phyloP scores from a whole-genome alignment of 140 eudicot genomes.

The Oenanthe javanica region DNA sequence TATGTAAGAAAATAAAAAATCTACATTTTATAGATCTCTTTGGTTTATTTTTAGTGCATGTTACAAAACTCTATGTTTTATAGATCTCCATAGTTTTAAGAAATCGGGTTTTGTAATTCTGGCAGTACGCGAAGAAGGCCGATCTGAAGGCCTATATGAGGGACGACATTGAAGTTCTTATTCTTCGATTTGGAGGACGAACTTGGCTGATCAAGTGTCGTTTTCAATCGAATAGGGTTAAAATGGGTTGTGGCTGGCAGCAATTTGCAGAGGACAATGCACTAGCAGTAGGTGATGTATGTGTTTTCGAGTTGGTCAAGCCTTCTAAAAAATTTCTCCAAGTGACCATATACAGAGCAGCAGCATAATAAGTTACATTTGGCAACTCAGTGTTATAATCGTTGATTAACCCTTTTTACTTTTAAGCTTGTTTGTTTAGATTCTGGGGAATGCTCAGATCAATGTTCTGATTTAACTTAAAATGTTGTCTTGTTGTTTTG shows the following conservation, averaged over 20 bases:
- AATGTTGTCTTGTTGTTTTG: not conserved
- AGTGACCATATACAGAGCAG: slow-evolving; percentile 25
- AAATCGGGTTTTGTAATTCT: not conserved
- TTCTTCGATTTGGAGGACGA: slow-evolving; percentile 12
- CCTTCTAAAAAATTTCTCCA: slow-evolving; percentile 10
- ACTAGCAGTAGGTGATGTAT: slow-evolving; percentile 36
- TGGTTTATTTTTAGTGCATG: not conserved
- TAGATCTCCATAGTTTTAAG: not conserved
- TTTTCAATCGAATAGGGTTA: not conserved
- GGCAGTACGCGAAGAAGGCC: slow-evolving; percentile 16
- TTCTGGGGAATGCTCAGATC: not conserved
- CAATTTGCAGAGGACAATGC: slow-evolving; percentile 34
- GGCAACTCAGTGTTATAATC: not conserved
- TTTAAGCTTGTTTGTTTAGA: not conserved
- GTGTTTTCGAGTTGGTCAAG: slow-evolving; percentile 33
- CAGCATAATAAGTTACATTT: not conserved
- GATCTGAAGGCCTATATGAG: slow-evolving; percentile 7
- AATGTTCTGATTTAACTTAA: not conserved
- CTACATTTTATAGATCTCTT: not conserved
- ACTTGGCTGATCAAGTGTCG: slow-evolving; percentile 1
- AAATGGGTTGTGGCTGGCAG: slow-evolving; percentile 29
- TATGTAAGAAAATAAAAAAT: not conserved
- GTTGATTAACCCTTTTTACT: not conserved
- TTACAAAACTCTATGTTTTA: not conserved
- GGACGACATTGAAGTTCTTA: not conserved